phyloP scores from a whole-genome alignment of 2,329 filamentous ascomycete species.

The Septoria petroselini region DNA sequence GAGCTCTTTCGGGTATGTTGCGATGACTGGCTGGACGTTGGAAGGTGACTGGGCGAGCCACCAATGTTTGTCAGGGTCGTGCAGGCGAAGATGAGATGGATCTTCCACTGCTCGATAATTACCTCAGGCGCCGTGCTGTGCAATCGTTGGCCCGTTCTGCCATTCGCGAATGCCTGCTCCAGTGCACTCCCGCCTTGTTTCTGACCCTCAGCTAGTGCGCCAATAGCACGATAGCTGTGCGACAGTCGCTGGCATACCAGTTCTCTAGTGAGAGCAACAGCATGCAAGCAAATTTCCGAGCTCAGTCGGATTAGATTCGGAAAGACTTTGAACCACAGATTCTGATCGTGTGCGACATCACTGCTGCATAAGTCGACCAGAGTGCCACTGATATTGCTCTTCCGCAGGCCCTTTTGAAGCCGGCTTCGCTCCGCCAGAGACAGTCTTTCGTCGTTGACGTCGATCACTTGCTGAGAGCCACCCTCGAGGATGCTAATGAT shows the following conservation, averaged over 20 bases:
- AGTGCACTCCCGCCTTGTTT: constrained; percentile 56
- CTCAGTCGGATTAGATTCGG: constrained; percentile 89
- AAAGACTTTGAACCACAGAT: constrained; percentile 96
- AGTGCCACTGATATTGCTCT: constrained; percentile 77
- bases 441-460: constrained; percentile 86
- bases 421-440: constrained; percentile 90
- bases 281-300: constrained; percentile 86
- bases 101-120: constrained; percentile 94
- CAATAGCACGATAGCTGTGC: constrained; percentile 87
- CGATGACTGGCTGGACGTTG: constrained; percentile 50
- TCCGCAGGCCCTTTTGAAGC: constrained; percentile 83
- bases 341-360: constrained; percentile 90
- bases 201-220: constrained; percentile 68
- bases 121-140: constrained; percentile 75
- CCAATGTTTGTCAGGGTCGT: constrained; percentile 76
- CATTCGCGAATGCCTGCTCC: constrained; percentile 50
- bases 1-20: constrained; percentile 83
- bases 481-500: constrained; percentile 91
- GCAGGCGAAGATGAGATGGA: constrained; percentile 95
- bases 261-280: constrained; percentile 84
- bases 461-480: constrained; percentile 82
- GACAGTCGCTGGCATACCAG: constrained; percentile 87
- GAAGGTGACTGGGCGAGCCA: constrained; percentile 61
- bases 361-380: constrained; percentile 93
- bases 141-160: constrained; percentile 40